Evolutionary conservation across 805 yeast species (phyloP), one percentile per base, ranked within the genome.

Genomic region (Millerago galiae): DNA sequence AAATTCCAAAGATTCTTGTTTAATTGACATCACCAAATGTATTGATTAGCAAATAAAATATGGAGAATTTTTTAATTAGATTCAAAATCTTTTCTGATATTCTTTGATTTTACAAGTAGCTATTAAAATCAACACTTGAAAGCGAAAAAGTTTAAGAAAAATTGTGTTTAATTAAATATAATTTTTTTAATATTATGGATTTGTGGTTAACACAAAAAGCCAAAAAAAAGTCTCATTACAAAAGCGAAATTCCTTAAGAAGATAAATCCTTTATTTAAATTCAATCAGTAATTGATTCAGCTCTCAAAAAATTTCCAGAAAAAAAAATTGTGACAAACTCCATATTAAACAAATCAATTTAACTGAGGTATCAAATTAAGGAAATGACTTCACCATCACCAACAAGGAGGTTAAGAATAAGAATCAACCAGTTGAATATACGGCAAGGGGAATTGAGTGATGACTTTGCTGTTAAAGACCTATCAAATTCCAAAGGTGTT

Each of bases 1-100:
- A 13, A 37, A 37, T 18, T 41, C 44, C 34, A 27, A 37, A 21
- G 33, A 18, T 7, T 34, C 34, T 18, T 17, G 40, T 26, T 28
- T 33, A 24, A 42, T 2, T 15, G 41, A 34, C 45, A 42, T 42
- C 7, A 21, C 24, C 24, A 21, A 21, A 21, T 21, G 24, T 21
- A 21, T 21, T 21, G 24, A 21, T 21, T 21, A 21, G 24, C 24
- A 21, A 21, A 21, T 21, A 21, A 21, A 21, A 21, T 21, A 29
- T 29, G 16, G 4, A 29, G 15, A 29, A 29, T 9, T 14, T 12
- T 14, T 29, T 15, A 16, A 29, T 29, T 29, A 29, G 15, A 16
- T 15, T n/a, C 14, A 14, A 29, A 29, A 11, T 29, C 14, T 29
- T 4, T 6, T 9, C 15, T 14, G 14, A 9, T 27, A 18, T 16